Evolutionary conservation across 768 basidiomycete species (phyloP).

Genomic region (Pleurotus djamor): DNA sequence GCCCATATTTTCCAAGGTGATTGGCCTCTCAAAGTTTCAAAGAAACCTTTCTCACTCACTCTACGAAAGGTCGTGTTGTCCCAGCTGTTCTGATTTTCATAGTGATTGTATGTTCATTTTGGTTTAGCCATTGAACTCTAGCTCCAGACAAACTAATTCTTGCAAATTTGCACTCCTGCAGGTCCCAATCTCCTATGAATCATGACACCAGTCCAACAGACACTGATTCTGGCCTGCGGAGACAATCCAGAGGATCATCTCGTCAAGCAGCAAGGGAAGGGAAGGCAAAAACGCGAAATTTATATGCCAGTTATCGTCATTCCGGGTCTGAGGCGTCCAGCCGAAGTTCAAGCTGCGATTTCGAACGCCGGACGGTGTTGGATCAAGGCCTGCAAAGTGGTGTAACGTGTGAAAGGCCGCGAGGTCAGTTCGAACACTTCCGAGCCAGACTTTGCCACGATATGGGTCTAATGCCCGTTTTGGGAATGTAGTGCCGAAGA

Average conservation of each 20-base stretch:
- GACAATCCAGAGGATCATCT: background rate
- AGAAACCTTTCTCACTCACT: no score
- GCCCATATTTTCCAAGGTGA: background rate
- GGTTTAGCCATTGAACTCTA: conserved; percentile 3
- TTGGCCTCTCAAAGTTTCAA: background rate
- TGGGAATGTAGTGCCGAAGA: background rate
- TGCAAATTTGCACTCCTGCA: background rate
- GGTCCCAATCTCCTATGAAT: background rate
- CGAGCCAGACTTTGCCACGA: background rate
- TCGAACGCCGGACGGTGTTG: background rate
- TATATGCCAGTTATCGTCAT: background rate
- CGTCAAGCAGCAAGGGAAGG: background rate
- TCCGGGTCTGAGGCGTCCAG: background rate
- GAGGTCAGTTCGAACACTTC: background rate
- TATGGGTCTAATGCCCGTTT: background rate
- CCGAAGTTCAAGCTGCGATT: background rate
- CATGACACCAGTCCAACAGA: background rate
- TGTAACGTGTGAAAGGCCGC: background rate
- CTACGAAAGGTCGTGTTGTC: no score
- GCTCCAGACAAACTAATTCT: conserved; percentile 1
- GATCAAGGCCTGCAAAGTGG: background rate
- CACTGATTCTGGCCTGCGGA: background rate
- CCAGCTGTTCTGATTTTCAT: background rate
- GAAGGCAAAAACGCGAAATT: background rate
- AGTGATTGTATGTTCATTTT: background rate